Evolutionary conservation across 106 monocot genomes (phyloP), one percentile per base, ranked within the genome.

Genomic region (Dendrobium nobile): DNA sequence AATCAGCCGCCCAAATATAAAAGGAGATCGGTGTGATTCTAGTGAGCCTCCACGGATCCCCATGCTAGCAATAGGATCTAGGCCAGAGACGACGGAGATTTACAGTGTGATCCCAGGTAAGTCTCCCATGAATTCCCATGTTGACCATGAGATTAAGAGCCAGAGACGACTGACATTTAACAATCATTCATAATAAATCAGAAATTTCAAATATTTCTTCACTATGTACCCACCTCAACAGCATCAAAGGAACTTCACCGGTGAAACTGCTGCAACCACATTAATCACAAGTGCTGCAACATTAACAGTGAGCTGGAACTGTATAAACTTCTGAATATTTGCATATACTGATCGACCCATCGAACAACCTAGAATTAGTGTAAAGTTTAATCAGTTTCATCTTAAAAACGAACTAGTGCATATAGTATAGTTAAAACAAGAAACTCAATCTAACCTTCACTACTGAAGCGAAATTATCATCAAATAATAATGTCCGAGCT

Each of bases 291-390:
- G 87, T 11, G 96, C 96, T 37, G 96, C 96, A 72, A 90, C 88
- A 65, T 96, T 96, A 44, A 96, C 96, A 40, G 96, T 96, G 67
- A 96, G 91, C 77, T 96, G 96, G 77, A 96, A 96, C 83, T 96
- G 96, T 59, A 96, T 96, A 73, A 96, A 96, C 78, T 91, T 93
- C 85, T 96, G 96, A 33, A 95, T 95, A 77, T 95, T 95, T 78
- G 88, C 90, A 77, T 95, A 95, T 4, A 95, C 95, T 24, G 90
- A 96, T 41, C 96, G 86, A 27, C 96, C 96, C 96, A 96, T 3
- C 96, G 89, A 67, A 96, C 93, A 80, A 96, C 96, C 95, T 96
- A 84, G 15, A 82, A 80, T 5, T 56, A 44, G 54, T 47, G 78
- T 72, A 18, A 61, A 78, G 33, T 2, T 55, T 56, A n/a, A n/a